These are phyloP conservation scores for Halophytophthora polymorphica DNA, from an alignment of 352 stramenopile genomes.

Conservation along the genomic window DNA sequence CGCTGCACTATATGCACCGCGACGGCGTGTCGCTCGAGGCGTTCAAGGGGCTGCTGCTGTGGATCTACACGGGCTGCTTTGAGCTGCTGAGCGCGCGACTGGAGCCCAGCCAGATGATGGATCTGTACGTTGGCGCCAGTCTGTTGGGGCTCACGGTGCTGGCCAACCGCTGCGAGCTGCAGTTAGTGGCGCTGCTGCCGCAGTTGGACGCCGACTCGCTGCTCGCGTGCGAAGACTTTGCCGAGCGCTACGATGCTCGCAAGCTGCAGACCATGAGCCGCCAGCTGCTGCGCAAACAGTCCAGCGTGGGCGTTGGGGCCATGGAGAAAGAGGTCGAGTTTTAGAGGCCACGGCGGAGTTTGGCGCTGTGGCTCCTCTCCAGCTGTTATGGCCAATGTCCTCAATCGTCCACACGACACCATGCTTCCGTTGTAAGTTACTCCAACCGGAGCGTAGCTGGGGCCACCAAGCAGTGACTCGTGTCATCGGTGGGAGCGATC, in stretches of 20 bases:
- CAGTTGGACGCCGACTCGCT: conserved; percentile 50
- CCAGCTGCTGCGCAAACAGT: conserved; percentile 28
- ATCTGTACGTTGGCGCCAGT: conserved; percentile 64
- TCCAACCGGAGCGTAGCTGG: too few relatives aligned
- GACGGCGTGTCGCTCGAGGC: conserved; percentile 64
- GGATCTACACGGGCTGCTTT: conserved; percentile 74
- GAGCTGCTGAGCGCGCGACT: conserved; percentile 30
- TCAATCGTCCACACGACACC: too few relatives aligned
- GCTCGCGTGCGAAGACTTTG: conserved; percentile 60
- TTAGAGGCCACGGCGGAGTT: too few relatives aligned
- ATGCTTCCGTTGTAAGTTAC: too few relatives aligned
- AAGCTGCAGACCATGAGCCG: conserved; percentile 45
- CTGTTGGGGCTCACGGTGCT: conserved; percentile 52
- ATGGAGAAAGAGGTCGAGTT: too few relatives aligned
- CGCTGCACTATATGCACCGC: conserved; percentile 67
- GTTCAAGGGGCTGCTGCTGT: conserved; percentile 59
- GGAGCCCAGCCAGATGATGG: conserved; percentile 65
- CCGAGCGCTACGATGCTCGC: conserved; percentile 51
- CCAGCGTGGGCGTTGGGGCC: neutral
- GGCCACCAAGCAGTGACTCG: too few relatives aligned
- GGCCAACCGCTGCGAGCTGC: conserved; percentile 56
- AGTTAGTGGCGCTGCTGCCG: conserved; percentile 48
- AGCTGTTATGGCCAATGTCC: too few relatives aligned
- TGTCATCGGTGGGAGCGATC: too few relatives aligned
- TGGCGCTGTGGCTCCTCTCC: too few relatives aligned